Base-by-base conservation (phyloP, 176 grass and related monocot genomes). In the bread wheat (Triticum aestivum) region DNA sequence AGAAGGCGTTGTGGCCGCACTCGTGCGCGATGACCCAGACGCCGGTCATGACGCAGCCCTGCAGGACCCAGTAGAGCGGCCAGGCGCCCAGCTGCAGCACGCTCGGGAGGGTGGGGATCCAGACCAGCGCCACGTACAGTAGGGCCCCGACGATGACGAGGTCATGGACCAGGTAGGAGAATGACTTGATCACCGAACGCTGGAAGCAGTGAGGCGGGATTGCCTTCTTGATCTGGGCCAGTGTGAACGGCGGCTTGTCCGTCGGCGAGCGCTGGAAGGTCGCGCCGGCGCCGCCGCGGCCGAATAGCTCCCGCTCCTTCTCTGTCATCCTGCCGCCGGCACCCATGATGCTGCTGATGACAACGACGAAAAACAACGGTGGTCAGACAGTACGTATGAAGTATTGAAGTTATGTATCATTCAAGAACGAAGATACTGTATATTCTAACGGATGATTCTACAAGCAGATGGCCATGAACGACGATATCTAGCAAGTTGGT, bases 1-100 rank as follows among this genome's bases (percentile, higher is more conserved):
- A 98, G 82, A 98, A 98, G 71, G 96, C 96, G 10, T 98, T 91
- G 75, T 98, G 96, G 27, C 96, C 96, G 39, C 96, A 98, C 90
- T 98, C 93, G 81, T 98, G 96, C 3, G 96, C 96, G 39, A 95
- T 94, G 45, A 98, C 93, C 96, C 96, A 98, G 17, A 95, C 69
- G 42, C 93, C 96, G 11, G 96, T 94, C 63, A 90, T 82, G 65
- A 98, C 90, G 54, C 96, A 98, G 3, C 96, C 96, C 70, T 98
- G 96, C 1, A 61, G 68, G 1, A 77, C 52, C 93, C 96, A 98
- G 81, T 89, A 98, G 6, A 95, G 88, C 10, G 86, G 91, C 96
- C 96, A 98, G 0, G 86, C 84, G 1, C 65, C 84, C 35, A 87
- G 61, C 49, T 78, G 80, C 63, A 89, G 79, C 2, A 47, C 62